Evolutionary conservation across 306 rosid species (phyloP), one percentile per base, ranked within the genome.

Genomic region (Cucurbita ficifolia): DNA sequence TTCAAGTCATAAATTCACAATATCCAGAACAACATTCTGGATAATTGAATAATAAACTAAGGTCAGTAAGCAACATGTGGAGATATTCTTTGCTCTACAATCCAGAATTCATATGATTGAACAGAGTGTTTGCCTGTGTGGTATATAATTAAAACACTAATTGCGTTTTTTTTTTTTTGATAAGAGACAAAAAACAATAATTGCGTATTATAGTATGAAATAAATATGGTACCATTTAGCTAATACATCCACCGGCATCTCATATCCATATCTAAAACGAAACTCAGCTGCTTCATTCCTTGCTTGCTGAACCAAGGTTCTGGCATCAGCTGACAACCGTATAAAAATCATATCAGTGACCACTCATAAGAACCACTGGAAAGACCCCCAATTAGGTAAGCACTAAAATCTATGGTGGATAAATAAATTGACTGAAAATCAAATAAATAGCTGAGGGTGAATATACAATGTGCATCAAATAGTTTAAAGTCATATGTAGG

Each of bases 281-380:
- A 89, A 95, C 85, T 95, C 97, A 22, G 99, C 99, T 14, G 97
- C 99, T 88, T 95, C 99, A 77, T 89, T 91, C 81, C 99, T 91
- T 69, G 99, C 99, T 84, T 95, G 97, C 54, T 87, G 94, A 67
- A 95, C 99, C 65, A 95, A 81, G 77, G 97, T 87, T 81, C 95
- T 91, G 21, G 99, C 97, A 86, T 95, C 96, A 83, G 99, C 99
- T 91, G 75, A 76, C 8, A 42, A 73, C 46, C 22, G 75, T 38
- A 80, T 36, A n/a, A 13, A 62, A 72, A 16, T 72, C 49, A 53
- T 72, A 40, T 63, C 29, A 54, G 76, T 24, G 24, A 18, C 42
- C 51, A 16, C 35, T 36, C 46, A 5, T 71, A 29, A 29, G 7
- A 55, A 21, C 13, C 36, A 55, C 33, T 55, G 60, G 33, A 53